Conservation (phyloP, 805 yeast genomes). For the Wickerhamomyces alni region DNA sequence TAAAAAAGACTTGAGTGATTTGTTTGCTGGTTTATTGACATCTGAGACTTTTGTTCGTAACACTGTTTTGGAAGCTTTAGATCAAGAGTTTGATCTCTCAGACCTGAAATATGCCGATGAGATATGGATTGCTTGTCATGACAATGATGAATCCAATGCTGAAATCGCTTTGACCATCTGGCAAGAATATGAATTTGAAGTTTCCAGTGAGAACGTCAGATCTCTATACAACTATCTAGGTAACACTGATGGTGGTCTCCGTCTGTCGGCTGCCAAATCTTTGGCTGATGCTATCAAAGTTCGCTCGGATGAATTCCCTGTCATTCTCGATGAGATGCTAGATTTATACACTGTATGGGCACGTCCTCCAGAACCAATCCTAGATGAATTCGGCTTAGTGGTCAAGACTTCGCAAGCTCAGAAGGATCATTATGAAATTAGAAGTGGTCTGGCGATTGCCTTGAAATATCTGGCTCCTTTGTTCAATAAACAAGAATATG, state of each 20-base stretch:
- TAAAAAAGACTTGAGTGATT: conserved; percentile 47
- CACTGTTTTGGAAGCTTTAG: conserved; percentile 76
- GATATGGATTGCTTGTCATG: conserved; percentile 73
- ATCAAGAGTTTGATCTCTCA: conserved; percentile 63
- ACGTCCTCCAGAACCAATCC: conserved; percentile 68
- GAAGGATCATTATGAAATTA: conserved; percentile 76
- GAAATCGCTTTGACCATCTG: conserved; percentile 76
- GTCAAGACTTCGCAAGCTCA: conserved; percentile 54
- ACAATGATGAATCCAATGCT: conserved; percentile 55
- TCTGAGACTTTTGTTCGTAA: conserved; percentile 69
- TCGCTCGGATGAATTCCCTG: conserved; percentile 22
- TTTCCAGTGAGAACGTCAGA: conserved; percentile 38
- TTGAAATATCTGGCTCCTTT: conserved; percentile 50
- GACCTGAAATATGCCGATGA: conserved; percentile 51
- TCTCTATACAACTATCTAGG: conserved; percentile 46
- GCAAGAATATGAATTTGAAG: conserved; percentile 64
- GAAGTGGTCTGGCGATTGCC: conserved; percentile 76
- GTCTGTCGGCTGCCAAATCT: conserved; percentile 69
- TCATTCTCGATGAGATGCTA: conserved; percentile 39
- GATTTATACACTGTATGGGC: conserved; percentile 53
- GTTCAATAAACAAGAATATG: conserved; percentile 28
- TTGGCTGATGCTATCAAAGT: conserved; percentile 50
- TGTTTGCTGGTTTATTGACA: conserved; percentile 51
- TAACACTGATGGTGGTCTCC: conserved; percentile 55
- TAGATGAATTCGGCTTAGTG: conserved; percentile 77